phyloP scores from a whole-genome alignment of 345 rosid genomes.

The Corymbia maculata region DNA sequence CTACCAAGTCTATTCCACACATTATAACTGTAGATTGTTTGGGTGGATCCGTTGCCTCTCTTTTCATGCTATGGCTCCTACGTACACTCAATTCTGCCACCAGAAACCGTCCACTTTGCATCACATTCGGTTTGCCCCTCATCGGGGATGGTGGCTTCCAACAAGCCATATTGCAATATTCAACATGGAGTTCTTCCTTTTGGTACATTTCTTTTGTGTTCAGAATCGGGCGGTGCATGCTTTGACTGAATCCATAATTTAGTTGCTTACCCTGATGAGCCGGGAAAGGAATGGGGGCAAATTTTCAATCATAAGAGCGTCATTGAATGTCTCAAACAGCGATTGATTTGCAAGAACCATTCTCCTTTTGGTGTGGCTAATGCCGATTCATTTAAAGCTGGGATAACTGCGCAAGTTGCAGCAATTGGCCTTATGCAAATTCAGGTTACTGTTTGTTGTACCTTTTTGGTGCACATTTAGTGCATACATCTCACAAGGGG shows the following conservation, averaged over 20 bases:
- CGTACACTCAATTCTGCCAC: slow-evolving; percentile 8
- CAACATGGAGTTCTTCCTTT: slow-evolving; percentile 47
- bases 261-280: slow-evolving; percentile 7
- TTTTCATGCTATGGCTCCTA: slow-evolving; percentile 56
- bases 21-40: slow-evolving; percentile 50
- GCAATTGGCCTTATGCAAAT: slow-evolving; percentile 12
- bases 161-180: slow-evolving; percentile 11
- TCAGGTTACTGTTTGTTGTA: not conserved
- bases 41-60: slow-evolving; percentile 69
- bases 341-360: slow-evolving; percentile 2
- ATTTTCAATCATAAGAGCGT: not conserved
- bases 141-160: slow-evolving; percentile 32
- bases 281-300: not conserved
- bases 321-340: not conserved
- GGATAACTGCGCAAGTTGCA: slow-evolving; percentile 15
- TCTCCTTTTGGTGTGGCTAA: not conserved
- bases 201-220: slow-evolving; percentile 47
- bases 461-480: not conserved
- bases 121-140: slow-evolving; percentile 68
- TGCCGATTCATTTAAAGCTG: not conserved
- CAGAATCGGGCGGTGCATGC: slow-evolving; percentile 24
- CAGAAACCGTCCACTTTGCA: slow-evolving; percentile 36
- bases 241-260: slow-evolving; percentile 29
- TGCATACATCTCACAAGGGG: not conserved
- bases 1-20: not conserved